Evolutionary conservation across 1,284 basidiomycete genomes (phyloP).

Genomic region (Papiliotrema terrestris): DNA sequence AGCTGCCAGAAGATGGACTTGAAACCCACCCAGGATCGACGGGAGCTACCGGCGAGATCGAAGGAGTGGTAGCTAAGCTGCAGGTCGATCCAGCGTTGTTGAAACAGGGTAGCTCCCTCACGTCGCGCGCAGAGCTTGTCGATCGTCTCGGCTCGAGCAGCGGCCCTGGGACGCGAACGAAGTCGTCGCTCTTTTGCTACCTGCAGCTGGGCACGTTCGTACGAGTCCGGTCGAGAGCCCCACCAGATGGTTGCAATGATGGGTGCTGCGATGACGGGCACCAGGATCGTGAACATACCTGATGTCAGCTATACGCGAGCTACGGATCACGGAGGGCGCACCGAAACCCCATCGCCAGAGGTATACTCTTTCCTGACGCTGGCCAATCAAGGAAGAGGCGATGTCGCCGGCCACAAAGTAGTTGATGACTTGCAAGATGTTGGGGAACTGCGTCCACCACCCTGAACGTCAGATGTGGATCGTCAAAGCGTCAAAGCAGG

Average conservation of each 20-base stretch:
- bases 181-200: neutral
- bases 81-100: neutral
- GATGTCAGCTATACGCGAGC: neutral
- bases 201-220: conserved; percentile 6
- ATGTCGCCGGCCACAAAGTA: conserved; percentile 40
- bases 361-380: neutral
- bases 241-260: conserved; percentile 34
- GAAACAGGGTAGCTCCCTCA: neutral
- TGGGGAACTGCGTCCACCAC: conserved; percentile 44
- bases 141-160: conserved; percentile 5
- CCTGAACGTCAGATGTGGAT: conserved; percentile 8
- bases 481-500: neutral
- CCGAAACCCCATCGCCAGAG: conserved; percentile 42
- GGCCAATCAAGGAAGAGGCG: conserved; percentile 8
- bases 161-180: neutral
- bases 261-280: conserved; percentile 31
- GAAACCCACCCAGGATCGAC: conserved; percentile 2
- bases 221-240: conserved; percentile 14
- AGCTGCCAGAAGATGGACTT: conserved; percentile 38
- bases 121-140: neutral
- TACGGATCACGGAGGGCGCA: conserved; percentile 4
- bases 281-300: conserved; percentile 42
- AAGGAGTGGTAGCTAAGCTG: neutral
- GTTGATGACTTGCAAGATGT: conserved; percentile 40
- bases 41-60: neutral